Percentiles rank a stretch among this genome's conserved stretches.
phyloP scores from a whole-genome alignment of 2,329 filamentous ascomycete species.

The Coniochaeta ligniaria region DNA sequence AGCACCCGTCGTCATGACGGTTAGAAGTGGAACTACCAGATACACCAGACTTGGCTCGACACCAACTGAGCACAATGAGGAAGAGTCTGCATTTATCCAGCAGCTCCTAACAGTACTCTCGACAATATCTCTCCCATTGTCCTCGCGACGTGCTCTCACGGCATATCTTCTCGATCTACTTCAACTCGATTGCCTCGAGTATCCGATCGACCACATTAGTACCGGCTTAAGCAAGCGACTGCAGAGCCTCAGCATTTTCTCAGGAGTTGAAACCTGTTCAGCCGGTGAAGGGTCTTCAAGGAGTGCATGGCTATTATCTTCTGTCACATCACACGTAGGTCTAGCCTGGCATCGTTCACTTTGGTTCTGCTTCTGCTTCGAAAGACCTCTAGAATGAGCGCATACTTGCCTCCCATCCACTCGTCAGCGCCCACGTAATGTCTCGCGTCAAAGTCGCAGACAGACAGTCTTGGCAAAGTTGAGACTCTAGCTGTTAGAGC shows the following conservation, averaged over 20 bases:
- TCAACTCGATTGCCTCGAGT: not conserved
- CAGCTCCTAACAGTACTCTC: no score
- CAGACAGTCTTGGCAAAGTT: conserved; percentile 1
- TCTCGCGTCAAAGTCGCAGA: not conserved
- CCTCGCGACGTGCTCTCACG: not conserved
- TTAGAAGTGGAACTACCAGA: not conserved
- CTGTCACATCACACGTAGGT: not conserved
- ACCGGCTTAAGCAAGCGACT: not conserved
- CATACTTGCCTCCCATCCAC: not conserved
- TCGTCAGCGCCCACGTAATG: not conserved
- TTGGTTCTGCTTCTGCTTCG: not conserved
- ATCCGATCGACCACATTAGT: not conserved
- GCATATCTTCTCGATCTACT: not conserved
- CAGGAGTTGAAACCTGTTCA: not conserved
- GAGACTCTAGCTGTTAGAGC: conserved; percentile 4
- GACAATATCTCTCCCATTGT: not conserved
- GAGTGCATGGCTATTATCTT: conserved; percentile 6
- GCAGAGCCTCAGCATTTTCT: not conserved
- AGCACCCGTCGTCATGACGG: not conserved
- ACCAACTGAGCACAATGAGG: not conserved
- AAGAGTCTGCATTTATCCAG: not conserved
- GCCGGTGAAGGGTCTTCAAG: not conserved
- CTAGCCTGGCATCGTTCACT: not conserved
- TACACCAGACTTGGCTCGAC: not conserved
- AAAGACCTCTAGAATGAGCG: not conserved